A percentile compares a stretch with the other conserved stretches of the same genome.
Evolutionary conservation across 208 protist species (phyloP).

Genomic region (Trypanosoma platydactyli): DNA sequence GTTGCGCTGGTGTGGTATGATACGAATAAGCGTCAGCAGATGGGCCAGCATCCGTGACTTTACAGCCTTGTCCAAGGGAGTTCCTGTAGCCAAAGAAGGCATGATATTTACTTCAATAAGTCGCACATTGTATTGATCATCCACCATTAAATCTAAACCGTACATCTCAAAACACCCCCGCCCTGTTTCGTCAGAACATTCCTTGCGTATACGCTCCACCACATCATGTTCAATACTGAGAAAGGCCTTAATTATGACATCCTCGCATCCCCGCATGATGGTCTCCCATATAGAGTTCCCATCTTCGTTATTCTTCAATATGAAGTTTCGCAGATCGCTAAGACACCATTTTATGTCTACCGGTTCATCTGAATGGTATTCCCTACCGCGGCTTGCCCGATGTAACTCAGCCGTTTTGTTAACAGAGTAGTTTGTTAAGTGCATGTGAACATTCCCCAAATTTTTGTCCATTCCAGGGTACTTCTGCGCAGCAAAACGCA

Average conservation of each 20-base stretch:
- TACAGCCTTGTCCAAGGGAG: slow-evolving; percentile 83
- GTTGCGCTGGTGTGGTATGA: slow-evolving; percentile 72
- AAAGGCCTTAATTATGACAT: slow-evolving; percentile 91
- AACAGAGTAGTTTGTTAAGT: slow-evolving; percentile 97
- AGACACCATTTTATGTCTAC: slow-evolving; percentile 92
- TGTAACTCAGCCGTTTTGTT: slow-evolving; percentile 93
- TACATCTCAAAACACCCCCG: slow-evolving; percentile 92
- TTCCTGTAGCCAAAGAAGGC: slow-evolving; percentile 86
- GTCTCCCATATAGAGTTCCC: slow-evolving; percentile 56
- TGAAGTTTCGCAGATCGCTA: slow-evolving; percentile 69
- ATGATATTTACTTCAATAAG: slow-evolving; percentile 94
- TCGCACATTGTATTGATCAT: slow-evolving; percentile 68
- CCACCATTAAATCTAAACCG: slow-evolving; percentile 87
- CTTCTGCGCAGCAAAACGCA: slow-evolving; percentile 92
- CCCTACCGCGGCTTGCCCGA: slow-evolving; percentile 56
- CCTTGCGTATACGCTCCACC: slow-evolving; percentile 54
- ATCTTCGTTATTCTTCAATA: slow-evolving; percentile 50
- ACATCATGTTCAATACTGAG: slow-evolving; percentile 89
- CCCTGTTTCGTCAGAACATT: slow-evolving; percentile 66
- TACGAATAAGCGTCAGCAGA: slow-evolving; percentile 80
- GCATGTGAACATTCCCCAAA: slow-evolving; percentile 89
- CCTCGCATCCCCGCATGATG: slow-evolving; percentile 70
- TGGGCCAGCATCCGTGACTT: slow-evolving; percentile 88
- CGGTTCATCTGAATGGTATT: slow-evolving; percentile 66
- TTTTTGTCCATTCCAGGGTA: slow-evolving; percentile 84